phyloP scores from a whole-genome alignment of 257 asterid species.

The Lavandula angustifolia region DNA sequence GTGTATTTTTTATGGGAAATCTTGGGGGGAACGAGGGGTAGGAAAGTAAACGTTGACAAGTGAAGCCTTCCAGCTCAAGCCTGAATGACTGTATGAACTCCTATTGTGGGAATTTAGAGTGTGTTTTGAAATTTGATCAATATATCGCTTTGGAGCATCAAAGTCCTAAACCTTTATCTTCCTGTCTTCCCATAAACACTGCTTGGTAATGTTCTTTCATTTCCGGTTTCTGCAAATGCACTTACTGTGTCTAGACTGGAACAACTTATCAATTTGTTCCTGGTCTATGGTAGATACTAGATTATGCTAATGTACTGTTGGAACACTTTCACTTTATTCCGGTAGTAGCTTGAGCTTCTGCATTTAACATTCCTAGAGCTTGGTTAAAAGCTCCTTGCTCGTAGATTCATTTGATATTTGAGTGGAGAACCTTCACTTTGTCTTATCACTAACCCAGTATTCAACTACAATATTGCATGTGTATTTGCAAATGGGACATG shows the following conservation, averaged over 20 bases:
- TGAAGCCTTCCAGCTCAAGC: neutral
- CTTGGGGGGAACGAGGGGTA: neutral
- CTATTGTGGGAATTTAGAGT: neutral
- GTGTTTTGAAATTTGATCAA: slow-evolving; percentile 1
- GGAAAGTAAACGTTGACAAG: neutral
- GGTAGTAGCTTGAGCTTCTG: slow-evolving; percentile 21
- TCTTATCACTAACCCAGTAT: neutral
- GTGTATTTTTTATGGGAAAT: neutral
- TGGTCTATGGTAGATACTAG: neutral
- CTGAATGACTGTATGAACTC: neutral
- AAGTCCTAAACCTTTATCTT: slow-evolving; percentile 11
- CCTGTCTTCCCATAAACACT: neutral
- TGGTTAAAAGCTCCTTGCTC: slow-evolving; percentile 3
- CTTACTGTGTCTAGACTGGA: slow-evolving; percentile 1
- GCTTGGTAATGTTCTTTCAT: neutral
- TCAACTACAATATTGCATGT: neutral
- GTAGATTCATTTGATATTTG: slow-evolving; percentile 12
- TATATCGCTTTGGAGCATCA: slow-evolving; percentile 6
- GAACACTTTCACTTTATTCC: slow-evolving; percentile 1
- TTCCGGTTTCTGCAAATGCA: neutral
- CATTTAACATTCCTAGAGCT: slow-evolving; percentile 16
- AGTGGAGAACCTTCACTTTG: slow-evolving; percentile 12
- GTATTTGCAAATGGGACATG: neutral
- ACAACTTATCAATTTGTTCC: slow-evolving; percentile 1
- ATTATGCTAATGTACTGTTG: neutral